A percentile compares a stretch with the other conserved stretches of the same genome.
Conservation (phyloP, 371 early-diverging fungal genomes). For the Rhizopus delemar region DNA sequence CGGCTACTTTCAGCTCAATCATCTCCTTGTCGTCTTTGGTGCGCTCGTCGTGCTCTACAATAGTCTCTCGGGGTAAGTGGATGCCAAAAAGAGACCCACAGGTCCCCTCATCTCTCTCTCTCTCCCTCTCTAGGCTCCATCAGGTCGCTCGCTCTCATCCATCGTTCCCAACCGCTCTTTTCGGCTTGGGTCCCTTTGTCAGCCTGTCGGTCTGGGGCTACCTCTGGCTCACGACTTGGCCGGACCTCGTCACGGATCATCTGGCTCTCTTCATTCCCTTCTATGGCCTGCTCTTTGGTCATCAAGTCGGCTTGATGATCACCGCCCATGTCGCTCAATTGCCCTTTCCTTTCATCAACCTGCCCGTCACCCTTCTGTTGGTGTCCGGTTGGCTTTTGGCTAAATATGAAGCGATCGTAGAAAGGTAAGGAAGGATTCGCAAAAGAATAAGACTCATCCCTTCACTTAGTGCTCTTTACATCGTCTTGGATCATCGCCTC, state of each 20-base stretch:
- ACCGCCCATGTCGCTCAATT: conserved; percentile 83
- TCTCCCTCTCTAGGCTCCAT: conserved; percentile 16
- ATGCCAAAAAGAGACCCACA: neutral
- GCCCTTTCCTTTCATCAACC: conserved; percentile 74
- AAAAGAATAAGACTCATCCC: neutral
- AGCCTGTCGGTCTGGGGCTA: conserved; percentile 55
- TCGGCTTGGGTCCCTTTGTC: conserved; percentile 68
- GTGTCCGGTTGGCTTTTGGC: conserved; percentile 70
- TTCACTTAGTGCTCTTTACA: conserved; percentile 3
- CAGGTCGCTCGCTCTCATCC: conserved; percentile 47
- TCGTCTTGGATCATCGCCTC: conserved; percentile 21
- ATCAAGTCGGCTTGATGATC: conserved; percentile 84
- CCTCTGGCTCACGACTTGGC: conserved; percentile 75
- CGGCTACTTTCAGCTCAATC: conserved; percentile 62
- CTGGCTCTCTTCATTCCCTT: conserved; percentile 69
- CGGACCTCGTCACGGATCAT: conserved; percentile 63
- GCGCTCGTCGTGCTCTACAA: conserved; percentile 60
- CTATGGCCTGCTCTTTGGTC: conserved; percentile 79
- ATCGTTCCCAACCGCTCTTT: conserved; percentile 50
- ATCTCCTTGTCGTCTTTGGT: conserved; percentile 61
- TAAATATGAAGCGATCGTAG: conserved; percentile 48
- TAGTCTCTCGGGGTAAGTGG: conserved; percentile 56
- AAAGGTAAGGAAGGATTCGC: too few relatives aligned
- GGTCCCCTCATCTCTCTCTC: too few relatives aligned
- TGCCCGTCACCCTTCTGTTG: conserved; percentile 52